Evolutionary conservation across 2,329 filamentous ascomycete genomes (phyloP).

Genomic region (Hymenoscyphus scutula): DNA sequence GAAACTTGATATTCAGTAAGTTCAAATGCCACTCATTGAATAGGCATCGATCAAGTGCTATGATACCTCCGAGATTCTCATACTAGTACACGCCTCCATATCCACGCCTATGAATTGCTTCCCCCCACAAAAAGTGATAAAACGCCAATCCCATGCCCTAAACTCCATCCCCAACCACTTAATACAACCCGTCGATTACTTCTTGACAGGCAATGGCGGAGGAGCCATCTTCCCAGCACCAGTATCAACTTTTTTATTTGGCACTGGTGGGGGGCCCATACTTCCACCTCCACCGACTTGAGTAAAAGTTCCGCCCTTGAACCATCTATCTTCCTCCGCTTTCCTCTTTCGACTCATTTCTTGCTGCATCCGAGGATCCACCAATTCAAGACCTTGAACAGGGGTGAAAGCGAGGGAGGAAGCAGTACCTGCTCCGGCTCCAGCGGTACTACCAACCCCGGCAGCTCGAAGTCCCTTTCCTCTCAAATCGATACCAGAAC

Average conservation of each 20-base stretch:
- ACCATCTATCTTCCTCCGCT: constrained; percentile 93
- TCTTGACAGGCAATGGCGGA: constrained; percentile 31
- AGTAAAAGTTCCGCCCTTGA: constrained; percentile 96
- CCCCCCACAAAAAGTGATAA: not conserved
- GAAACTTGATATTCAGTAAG: not conserved
- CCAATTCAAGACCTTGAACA: constrained; percentile 89
- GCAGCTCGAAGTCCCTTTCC: constrained; percentile 72
- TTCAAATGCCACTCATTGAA: not conserved
- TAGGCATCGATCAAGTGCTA: not conserved
- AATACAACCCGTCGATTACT: constrained; percentile 15
- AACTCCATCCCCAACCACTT: not conserved
- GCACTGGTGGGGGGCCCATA: constrained; percentile 74
- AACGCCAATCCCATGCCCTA: constrained; percentile 8
- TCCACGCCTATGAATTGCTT: not conserved
- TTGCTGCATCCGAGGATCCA: constrained; percentile 86
- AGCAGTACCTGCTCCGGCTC: constrained; percentile 67
- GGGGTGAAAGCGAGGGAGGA: constrained; percentile 91
- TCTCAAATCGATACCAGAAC: constrained; percentile 65
- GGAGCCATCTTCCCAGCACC: constrained; percentile 52
- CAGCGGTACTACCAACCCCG: constrained; percentile 69
- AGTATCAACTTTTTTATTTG: constrained; percentile 69
- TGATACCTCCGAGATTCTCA: not conserved
- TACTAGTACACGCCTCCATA: not conserved
- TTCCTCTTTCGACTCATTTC: constrained; percentile 89
- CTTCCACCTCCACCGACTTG: constrained; percentile 66